phyloP scores from a whole-genome alignment of 345 rosid genomes.

The Melastoma malabathricum region DNA sequence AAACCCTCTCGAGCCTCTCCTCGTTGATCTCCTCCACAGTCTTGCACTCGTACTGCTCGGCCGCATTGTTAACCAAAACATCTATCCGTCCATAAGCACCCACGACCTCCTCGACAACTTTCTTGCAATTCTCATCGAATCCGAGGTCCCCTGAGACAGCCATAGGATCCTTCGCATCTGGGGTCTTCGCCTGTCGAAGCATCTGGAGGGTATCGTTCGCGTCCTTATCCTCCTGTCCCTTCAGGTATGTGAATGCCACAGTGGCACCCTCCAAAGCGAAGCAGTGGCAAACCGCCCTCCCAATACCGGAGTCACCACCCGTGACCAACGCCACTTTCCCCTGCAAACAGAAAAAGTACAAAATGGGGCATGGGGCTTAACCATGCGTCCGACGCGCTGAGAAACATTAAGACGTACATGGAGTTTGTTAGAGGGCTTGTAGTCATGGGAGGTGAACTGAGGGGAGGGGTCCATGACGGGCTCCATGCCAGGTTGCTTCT shows the following conservation, averaged over 20 bases:
- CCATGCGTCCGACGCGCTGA: background rate
- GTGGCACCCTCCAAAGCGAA: constrained; percentile 63
- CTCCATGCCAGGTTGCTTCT: constrained; percentile 52
- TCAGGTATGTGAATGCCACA: constrained; percentile 63
- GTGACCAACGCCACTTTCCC: constrained; percentile 74
- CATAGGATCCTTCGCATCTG: constrained; percentile 50
- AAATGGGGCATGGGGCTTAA: background rate
- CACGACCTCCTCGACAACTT: constrained; percentile 44
- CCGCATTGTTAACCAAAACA: constrained; percentile 54
- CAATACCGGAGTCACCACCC: constrained; percentile 82
- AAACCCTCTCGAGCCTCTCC: constrained; percentile 51
- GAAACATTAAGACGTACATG: constrained; percentile 2
- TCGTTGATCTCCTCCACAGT: constrained; percentile 60
- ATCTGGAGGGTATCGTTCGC: constrained; percentile 43
- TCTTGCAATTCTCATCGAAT: constrained; percentile 54
- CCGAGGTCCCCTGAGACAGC: constrained; percentile 43
- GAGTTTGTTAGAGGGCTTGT: constrained; percentile 61
- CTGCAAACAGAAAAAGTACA: constrained; percentile 10
- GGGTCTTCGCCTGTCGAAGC: constrained; percentile 27
- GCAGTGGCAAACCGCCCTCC: constrained; percentile 49
- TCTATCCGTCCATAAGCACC: constrained; percentile 51
- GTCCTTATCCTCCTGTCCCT: constrained; percentile 55
- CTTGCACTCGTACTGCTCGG: constrained; percentile 39
- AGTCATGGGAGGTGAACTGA: constrained; percentile 28
- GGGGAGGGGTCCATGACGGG: constrained; percentile 61